phyloP scores from a whole-genome alignment of 1,139 yeast species.

The Kurtzmaniella quercitrusa region DNA sequence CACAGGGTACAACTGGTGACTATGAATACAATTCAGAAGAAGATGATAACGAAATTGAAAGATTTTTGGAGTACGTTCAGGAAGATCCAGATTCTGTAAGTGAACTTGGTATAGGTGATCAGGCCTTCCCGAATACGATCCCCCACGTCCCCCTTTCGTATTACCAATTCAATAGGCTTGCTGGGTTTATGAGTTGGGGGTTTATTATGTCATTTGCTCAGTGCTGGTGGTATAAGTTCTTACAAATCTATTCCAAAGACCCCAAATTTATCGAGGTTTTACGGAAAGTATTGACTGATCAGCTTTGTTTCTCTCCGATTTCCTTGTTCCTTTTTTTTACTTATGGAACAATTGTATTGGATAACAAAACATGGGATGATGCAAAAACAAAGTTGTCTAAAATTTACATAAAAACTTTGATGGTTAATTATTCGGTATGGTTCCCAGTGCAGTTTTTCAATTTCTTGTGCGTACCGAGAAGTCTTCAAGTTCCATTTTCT shows the following conservation, averaged over 20 bases:
- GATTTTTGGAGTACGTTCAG: constrained; percentile 37
- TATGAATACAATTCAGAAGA: constrained; percentile 13
- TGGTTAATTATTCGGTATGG: constrained; percentile 87
- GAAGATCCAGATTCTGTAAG: constrained; percentile 18
- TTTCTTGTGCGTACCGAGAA: constrained; percentile 73
- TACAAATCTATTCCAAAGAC: constrained; percentile 78
- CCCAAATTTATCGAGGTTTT: constrained; percentile 80
- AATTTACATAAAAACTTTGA: constrained; percentile 70
- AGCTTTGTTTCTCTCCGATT: constrained; percentile 81
- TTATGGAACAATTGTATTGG: constrained; percentile 79
- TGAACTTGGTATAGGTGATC: constrained; percentile 6
- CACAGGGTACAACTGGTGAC: constrained; percentile 8
- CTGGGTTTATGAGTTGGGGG: constrained; percentile 88
- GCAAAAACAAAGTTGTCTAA: constrained; percentile 59
- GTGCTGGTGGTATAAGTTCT: constrained; percentile 82
- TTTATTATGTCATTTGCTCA: constrained; percentile 77
- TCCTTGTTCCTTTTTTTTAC: constrained; percentile 78
- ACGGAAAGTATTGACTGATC: constrained; percentile 86
- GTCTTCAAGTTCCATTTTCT: constrained; percentile 86
- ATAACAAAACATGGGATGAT: constrained; percentile 65
- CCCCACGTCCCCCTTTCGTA: constrained; percentile 25
- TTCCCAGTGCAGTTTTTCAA: constrained; percentile 90
- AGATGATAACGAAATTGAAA: constrained; percentile 29
- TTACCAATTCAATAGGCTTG: constrained; percentile 67
- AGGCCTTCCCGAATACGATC: constrained; percentile 6